Percentiles rank a stretch among this genome's conserved stretches.
phyloP scores from a whole-genome alignment of 2,329 filamentous ascomycete genomes.

The Sarocladium strictum region DNA sequence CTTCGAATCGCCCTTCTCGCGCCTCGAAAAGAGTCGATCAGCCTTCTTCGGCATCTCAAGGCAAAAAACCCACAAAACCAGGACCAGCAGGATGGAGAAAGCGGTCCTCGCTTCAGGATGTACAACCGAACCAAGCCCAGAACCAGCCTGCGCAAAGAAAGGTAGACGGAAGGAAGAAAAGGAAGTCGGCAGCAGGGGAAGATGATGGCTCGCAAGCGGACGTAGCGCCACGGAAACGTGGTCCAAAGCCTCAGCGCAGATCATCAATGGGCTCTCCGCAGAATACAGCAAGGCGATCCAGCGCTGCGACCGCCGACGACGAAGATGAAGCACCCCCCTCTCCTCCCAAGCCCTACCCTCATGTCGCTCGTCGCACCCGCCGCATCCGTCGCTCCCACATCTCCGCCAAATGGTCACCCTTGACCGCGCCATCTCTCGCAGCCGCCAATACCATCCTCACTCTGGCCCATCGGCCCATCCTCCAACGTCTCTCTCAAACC shows the following conservation, averaged over 20 bases:
- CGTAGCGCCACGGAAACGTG: background rate
- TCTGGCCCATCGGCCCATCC: conserved; percentile 55
- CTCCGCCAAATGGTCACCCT: conserved; percentile 59
- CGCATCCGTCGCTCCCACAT: conserved; percentile 59
- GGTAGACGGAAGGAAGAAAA: background rate
- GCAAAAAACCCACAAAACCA: background rate
- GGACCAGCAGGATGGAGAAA: background rate
- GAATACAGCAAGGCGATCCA: background rate
- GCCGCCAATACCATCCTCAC: conserved; percentile 50
- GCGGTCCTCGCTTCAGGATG: background rate
- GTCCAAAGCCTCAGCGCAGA: background rate
- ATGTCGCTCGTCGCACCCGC: conserved; percentile 44
- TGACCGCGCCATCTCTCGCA: conserved; percentile 48
- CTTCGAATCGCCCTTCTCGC: background rate
- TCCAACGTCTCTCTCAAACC: conserved; percentile 47
- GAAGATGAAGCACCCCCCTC: conserved; percentile 17
- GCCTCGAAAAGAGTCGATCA: background rate
- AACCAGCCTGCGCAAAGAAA: background rate
- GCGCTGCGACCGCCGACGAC: conserved; percentile 1
- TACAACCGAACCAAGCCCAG: background rate
- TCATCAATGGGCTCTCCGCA: background rate
- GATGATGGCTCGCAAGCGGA: conserved; percentile 15
- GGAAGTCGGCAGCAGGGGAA: conserved; percentile 16
- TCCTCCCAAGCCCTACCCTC: conserved; percentile 36
- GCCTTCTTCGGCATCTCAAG: background rate